phyloP scores from a whole-genome alignment of 805 yeast species.

The Wickerhamomyces ciferrii region DNA sequence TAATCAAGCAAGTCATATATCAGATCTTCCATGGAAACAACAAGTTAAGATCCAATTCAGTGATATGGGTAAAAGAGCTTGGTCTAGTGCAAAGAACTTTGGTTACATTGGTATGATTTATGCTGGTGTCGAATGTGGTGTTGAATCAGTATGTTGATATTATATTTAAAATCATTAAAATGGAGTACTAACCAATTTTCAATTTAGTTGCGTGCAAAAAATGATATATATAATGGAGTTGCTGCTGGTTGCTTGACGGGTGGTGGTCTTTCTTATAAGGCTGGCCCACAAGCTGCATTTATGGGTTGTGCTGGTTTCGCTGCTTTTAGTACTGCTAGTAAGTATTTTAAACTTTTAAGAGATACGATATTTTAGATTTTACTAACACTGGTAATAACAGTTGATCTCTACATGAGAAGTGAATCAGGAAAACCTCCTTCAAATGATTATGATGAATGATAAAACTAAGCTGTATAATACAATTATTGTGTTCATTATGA shows the following conservation, averaged over 20 bases:
- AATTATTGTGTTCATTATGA: background rate
- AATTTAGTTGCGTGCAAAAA: constrained; percentile 64
- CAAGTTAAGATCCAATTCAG: constrained; percentile 87
- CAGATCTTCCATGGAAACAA: constrained; percentile 85
- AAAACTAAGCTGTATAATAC: background rate
- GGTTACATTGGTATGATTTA: constrained; percentile 90
- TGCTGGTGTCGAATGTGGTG: constrained; percentile 87
- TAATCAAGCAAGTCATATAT: constrained; percentile 46
- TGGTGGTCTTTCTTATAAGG: constrained; percentile 86
- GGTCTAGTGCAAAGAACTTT: constrained; percentile 85
- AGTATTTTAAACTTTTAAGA: background rate
- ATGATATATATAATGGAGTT: constrained; percentile 87
- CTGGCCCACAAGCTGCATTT: constrained; percentile 90
- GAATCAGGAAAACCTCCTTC: constrained; percentile 81
- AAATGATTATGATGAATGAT: constrained; percentile 73
- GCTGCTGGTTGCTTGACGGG: constrained; percentile 96
- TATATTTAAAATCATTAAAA: too few species aligned
- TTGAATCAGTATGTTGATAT: constrained; percentile 46
- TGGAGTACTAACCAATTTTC: too few species aligned
- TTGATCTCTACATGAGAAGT: constrained; percentile 80
- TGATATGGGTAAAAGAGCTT: constrained; percentile 91
- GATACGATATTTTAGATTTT: too few species aligned
- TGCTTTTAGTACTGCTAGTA: constrained; percentile 78
- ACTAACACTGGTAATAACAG: constrained; percentile 4
- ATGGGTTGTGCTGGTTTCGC: constrained; percentile 98